Evolutionary conservation across 768 basidiomycete species (phyloP), one percentile per base, ranked within the genome.

Genomic region (Lactifluus subvellereus): DNA sequence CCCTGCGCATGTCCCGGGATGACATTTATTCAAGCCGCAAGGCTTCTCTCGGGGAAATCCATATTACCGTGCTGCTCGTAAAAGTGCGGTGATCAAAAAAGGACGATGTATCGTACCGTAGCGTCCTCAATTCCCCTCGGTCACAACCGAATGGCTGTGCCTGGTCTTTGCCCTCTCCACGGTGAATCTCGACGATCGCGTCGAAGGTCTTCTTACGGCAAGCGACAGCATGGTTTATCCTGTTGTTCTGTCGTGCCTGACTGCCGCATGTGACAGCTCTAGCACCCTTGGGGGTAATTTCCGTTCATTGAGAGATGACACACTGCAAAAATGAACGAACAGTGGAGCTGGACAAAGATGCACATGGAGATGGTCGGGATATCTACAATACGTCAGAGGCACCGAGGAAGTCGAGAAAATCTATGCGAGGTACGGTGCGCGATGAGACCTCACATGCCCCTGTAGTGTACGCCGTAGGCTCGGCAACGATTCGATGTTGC

Each of bases 341-440:
- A 22, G 22, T 11, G 20, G 30, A 55, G 20, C 50, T 40, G 6
- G 35, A 30, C 18, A 13, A 47, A 22, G 16, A 48, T n/a, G 32
- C 18, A 9, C 33, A 22, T 32, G 18, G 7, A 30, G 35, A 48
- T 20, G 16, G 22, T 16, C 6, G 16, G 22, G 37, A 11, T 48
- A 40, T 22, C 33, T 49, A 38, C 6, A 4, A 47, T 47, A 47
- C 57, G 57, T 58, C 57, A 59, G 22, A 50, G 48, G 49, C 57
- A 38, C 48, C 6, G 6, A 37, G 3, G 18, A 47, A 47, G 18
- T 14, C 43, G 55, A 45, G 55, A 30, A 35, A 45, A 6, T 18
- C 0, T 47, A 16, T 3, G 13, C 30, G 33, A 13, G 14, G 22
- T 6, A 18, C 2, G 53, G 54, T 22, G 22, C 13, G 20, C 37